Evolutionary conservation across 2,329 filamentous ascomycete species (phyloP).

Genomic region (Fusarium tricinctum): DNA sequence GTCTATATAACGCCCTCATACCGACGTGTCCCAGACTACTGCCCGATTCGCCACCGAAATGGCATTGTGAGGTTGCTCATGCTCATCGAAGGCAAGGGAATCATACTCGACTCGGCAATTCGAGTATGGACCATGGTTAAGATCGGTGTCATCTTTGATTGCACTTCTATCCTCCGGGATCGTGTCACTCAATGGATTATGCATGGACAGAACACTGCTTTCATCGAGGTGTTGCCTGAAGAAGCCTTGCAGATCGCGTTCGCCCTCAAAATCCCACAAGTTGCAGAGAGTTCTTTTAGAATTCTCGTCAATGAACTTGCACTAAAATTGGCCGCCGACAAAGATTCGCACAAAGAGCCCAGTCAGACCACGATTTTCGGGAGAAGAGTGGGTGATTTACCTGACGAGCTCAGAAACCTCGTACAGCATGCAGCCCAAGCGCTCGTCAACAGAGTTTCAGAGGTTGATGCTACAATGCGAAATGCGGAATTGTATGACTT

Average conservation of each 20-base stretch:
- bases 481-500: conserved; percentile 53
- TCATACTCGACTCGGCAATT: conserved; percentile 73
- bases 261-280: conserved; percentile 58
- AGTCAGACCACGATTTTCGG: conserved; percentile 58
- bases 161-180: conserved; percentile 61
- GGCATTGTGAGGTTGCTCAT: conserved; percentile 74
- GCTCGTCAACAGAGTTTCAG: conserved; percentile 63
- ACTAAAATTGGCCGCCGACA: conserved; percentile 57
- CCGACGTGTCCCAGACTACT: conserved; percentile 70
- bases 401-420: conserved; percentile 68
- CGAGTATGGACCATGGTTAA: conserved; percentile 77
- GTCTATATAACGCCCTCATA: conserved; percentile 49
- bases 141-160: conserved; percentile 71
- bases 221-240: conserved; percentile 75
- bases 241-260: conserved; percentile 70
- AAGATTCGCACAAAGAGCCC: not conserved
- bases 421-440: conserved; percentile 71
- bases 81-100: conserved; percentile 67
- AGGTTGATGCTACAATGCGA: conserved; percentile 49
- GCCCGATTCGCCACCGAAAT: conserved; percentile 71
- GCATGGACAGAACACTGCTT: conserved; percentile 65
- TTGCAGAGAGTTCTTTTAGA: conserved; percentile 66
- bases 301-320: conserved; percentile 75
- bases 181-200: conserved; percentile 72
- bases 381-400: conserved; percentile 62